These are phyloP conservation scores for Flueggea neowawraea DNA, from an alignment of 441 rosid genomes.

Conservation along the genomic window DNA sequence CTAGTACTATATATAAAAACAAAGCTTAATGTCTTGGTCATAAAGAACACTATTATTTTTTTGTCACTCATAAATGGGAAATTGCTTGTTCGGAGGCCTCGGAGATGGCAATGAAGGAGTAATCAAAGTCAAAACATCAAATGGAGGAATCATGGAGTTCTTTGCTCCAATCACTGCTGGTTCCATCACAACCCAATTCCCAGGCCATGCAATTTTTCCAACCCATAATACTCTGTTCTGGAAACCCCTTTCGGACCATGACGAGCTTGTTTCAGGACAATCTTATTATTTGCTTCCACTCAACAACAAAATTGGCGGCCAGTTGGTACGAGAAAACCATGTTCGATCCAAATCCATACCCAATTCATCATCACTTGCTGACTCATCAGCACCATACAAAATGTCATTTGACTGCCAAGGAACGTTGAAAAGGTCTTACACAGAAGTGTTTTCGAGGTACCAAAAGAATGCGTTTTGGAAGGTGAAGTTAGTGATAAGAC, in stretches of 20 bases:
- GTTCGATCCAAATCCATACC: conserved; percentile 59
- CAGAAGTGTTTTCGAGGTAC: conserved; percentile 49
- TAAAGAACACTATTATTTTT: neutral
- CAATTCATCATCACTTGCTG: conserved; percentile 9
- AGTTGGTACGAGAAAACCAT: conserved; percentile 41
- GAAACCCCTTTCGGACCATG: conserved; percentile 41
- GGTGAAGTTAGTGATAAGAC: conserved; percentile 68
- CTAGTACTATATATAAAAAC: no score
- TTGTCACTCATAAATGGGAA: conserved; percentile 44
- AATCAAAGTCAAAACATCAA: conserved; percentile 48
- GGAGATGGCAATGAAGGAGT: conserved; percentile 32
- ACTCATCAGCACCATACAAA: conserved; percentile 43
- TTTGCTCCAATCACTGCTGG: conserved; percentile 50
- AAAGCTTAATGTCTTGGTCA: no score
- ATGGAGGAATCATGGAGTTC: conserved; percentile 65
- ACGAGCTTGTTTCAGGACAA: conserved; percentile 44
- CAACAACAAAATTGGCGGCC: conserved; percentile 11
- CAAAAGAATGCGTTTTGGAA: conserved; percentile 55
- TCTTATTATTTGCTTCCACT: conserved; percentile 63
- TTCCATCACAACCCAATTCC: conserved; percentile 46
- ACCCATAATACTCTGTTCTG: conserved; percentile 39
- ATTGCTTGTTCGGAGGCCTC: conserved; percentile 72
- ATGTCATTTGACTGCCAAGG: conserved; percentile 61
- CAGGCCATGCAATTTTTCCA: conserved; percentile 54
- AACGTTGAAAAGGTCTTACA: conserved; percentile 51